A percentile compares a stretch with the other conserved stretches of the same genome.
Evolutionary conservation across 371 early-diverging fungal genomes (phyloP).

Genomic region (Syncephalastrum monosporum): DNA sequence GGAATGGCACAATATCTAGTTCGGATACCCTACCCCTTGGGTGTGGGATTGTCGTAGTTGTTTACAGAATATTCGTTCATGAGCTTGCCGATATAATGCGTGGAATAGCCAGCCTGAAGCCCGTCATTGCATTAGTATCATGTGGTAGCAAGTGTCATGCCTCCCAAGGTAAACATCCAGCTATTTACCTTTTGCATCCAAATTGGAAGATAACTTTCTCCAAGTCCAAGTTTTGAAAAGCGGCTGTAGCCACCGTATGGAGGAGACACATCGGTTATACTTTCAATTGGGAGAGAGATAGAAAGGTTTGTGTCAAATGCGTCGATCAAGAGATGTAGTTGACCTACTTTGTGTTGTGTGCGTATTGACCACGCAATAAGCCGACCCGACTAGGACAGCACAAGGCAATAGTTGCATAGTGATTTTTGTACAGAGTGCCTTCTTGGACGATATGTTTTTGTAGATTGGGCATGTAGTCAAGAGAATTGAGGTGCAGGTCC

Average conservation of each 20-base stretch:
- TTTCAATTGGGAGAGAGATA: not conserved
- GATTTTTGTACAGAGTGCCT: slow-evolving; percentile 59
- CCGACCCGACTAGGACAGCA: slow-evolving; percentile 68
- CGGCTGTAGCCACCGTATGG: slow-evolving; percentile 59
- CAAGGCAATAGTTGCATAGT: slow-evolving; percentile 63
- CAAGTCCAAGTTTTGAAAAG: slow-evolving; percentile 43
- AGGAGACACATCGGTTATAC: slow-evolving; percentile 49
- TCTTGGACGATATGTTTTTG: slow-evolving; percentile 59
- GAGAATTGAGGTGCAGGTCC: slow-evolving; percentile 52
- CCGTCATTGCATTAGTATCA: too few species aligned
- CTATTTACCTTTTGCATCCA: slow-evolving; percentile 21
- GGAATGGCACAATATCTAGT: not conserved
- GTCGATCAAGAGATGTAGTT: not conserved
- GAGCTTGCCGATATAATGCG: slow-evolving; percentile 67
- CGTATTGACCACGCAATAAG: slow-evolving; percentile 58
- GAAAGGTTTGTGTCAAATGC: not conserved
- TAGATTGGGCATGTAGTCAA: slow-evolving; percentile 63
- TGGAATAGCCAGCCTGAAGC: slow-evolving; percentile 53
- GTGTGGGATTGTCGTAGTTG: slow-evolving; percentile 41
- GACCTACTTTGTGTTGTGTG: slow-evolving; percentile 60
- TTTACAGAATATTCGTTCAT: slow-evolving; percentile 54
- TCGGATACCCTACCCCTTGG: slow-evolving; percentile 26
- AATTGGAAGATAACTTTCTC: slow-evolving; percentile 48
- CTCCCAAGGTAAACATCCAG: too few species aligned
- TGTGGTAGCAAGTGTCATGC: too few species aligned